These are phyloP conservation scores for Rheum nobile DNA, from an alignment of 148 eudicot genomes.

Conservation along the genomic window DNA sequence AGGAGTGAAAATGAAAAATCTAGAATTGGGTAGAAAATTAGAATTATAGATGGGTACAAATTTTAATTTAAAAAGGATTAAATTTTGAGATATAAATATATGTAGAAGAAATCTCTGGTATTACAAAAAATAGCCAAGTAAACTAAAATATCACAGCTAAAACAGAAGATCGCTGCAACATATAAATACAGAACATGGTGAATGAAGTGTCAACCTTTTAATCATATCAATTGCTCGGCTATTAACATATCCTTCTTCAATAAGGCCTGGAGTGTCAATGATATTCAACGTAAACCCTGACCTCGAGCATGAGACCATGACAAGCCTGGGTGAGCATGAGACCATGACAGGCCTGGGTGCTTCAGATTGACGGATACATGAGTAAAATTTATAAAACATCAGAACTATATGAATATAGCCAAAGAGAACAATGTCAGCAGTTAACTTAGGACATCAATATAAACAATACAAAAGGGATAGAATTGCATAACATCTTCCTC, in stretches of 20 bases:
- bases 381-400: not conserved
- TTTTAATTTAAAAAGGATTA: too few species aligned
- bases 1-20: too few species aligned
- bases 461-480: not conserved
- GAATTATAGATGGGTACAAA: too few species aligned
- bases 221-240: constrained; percentile 65
- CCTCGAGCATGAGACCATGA: constrained; percentile 78
- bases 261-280: constrained; percentile 90
- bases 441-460: not conserved
- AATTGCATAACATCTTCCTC: not conserved
- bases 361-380: constrained; percentile 48
- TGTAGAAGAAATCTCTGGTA: too few species aligned
- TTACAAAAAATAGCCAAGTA: not conserved
- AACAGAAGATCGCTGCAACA: not conserved
- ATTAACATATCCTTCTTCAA: constrained; percentile 95
- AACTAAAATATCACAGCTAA: not conserved
- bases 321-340: too few species aligned
- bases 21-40: too few species aligned
- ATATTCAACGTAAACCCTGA: constrained; percentile 85
- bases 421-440: not conserved
- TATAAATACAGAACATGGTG: not conserved
- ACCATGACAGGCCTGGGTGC: too few species aligned
- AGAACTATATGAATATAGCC: not conserved
- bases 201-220: constrained; percentile 43
- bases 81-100: too few species aligned